A percentile compares a stretch with the other conserved stretches of the same genome.
phyloP scores from a whole-genome alignment of 2,329 filamentous ascomycete species.

The Decorospora gaudefroyi region DNA sequence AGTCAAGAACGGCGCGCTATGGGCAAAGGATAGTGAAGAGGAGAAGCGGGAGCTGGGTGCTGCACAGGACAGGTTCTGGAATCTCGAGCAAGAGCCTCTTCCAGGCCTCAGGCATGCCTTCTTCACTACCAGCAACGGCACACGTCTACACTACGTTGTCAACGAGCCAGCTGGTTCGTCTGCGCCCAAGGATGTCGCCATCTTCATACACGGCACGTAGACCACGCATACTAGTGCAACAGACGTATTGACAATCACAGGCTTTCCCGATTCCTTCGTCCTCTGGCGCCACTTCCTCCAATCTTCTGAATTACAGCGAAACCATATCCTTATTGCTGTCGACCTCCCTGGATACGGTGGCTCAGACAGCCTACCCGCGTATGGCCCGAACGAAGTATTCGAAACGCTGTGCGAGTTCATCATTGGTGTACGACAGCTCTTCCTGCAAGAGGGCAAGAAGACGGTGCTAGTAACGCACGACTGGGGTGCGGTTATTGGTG shows the following conservation, averaged over 20 bases:
- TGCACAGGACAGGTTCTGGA: conserved; percentile 61
- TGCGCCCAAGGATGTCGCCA: conserved; percentile 50
- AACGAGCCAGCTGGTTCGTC: conserved; percentile 29
- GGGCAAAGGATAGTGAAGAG: conserved; percentile 31
- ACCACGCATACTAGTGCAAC: not conserved
- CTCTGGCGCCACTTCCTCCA: conserved; percentile 58
- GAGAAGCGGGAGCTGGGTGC: conserved; percentile 26
- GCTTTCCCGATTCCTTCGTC: conserved; percentile 63
- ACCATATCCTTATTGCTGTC: conserved; percentile 56
- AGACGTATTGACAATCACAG: conserved; percentile 12
- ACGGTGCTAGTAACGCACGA: conserved; percentile 59
- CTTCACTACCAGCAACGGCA: conserved; percentile 54
- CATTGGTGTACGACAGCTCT: conserved; percentile 55
- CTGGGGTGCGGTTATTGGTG: conserved; percentile 59
- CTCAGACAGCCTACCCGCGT: conserved; percentile 57
- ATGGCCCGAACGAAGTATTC: conserved; percentile 57
- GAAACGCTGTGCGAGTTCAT: conserved; percentile 61
- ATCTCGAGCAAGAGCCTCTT: conserved; percentile 54
- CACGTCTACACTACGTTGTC: conserved; percentile 61
- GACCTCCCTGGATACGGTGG: conserved; percentile 65
- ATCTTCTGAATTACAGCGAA: conserved; percentile 46
- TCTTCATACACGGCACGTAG: conserved; percentile 58
- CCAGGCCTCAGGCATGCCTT: conserved; percentile 58
- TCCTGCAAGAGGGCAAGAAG: conserved; percentile 37
- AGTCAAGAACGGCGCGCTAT: conserved; percentile 36